Evolutionary conservation across 2,329 filamentous ascomycete genomes (phyloP).

Genomic region (Madurella mycetomatis): DNA sequence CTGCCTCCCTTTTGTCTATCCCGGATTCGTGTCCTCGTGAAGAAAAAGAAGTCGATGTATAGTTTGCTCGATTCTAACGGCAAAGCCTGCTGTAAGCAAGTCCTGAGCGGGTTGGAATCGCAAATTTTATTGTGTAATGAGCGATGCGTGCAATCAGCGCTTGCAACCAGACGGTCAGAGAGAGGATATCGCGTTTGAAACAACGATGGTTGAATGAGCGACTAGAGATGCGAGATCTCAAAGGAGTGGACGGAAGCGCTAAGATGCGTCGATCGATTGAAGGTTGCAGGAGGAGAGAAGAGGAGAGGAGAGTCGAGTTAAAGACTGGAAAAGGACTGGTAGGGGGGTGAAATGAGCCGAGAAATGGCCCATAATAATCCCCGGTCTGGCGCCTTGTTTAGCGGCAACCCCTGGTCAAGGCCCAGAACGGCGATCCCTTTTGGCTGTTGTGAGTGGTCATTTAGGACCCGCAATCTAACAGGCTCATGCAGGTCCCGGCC

Average conservation of each 20-base stretch:
- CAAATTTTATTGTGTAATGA: background rate
- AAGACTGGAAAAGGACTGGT: constrained; percentile 9
- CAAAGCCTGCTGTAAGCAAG: background rate
- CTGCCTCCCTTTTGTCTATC: constrained; percentile 2
- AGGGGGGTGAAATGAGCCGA: constrained; percentile 21
- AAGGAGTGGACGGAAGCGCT: constrained; percentile 24
- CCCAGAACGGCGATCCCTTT: constrained; percentile 15
- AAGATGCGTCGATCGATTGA: constrained; percentile 17
- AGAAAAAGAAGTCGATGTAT: background rate
- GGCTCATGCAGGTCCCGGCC: constrained; percentile 18
- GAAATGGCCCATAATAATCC: constrained; percentile 8
- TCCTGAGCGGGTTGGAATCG: background rate
- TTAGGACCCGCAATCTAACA: constrained; percentile 5
- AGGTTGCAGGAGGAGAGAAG: constrained; percentile 15
- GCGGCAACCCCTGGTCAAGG: background rate
- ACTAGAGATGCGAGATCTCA: constrained; percentile 28
- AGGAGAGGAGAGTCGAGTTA: constrained; percentile 10
- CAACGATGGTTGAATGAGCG: constrained; percentile 22
- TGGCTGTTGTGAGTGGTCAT: constrained; percentile 6
- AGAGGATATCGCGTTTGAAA: constrained; percentile 11
- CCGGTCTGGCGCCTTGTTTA: constrained; percentile 1
- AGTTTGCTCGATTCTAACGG: background rate
- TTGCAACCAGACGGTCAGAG: constrained; percentile 8
- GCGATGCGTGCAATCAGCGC: constrained; percentile 18
- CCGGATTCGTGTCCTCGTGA: background rate